Conservation (phyloP, 371 early-diverging fungal genomes). For the Lichtheimia ramosa region DNA sequence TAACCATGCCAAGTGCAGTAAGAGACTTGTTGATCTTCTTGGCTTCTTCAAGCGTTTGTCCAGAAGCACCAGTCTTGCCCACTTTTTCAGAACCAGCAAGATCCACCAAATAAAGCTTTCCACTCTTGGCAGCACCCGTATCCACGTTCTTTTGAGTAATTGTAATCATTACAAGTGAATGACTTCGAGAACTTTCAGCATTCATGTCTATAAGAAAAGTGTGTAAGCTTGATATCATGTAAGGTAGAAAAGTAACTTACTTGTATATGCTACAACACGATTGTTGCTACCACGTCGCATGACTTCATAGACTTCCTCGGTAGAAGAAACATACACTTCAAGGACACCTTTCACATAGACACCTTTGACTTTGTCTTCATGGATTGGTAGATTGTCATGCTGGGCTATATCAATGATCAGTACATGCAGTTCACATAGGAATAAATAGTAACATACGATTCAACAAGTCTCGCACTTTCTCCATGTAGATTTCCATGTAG, state of each 20-base stretch:
- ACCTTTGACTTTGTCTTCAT: slow-evolving; percentile 88
- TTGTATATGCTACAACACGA: slow-evolving; percentile 88
- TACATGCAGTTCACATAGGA: not conserved
- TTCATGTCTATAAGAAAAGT: slow-evolving; percentile 76
- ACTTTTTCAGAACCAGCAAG: slow-evolving; percentile 96
- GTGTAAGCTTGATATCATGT: not conserved
- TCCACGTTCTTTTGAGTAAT: slow-evolving; percentile 84
- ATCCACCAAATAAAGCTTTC: slow-evolving; percentile 77
- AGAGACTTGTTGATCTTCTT: slow-evolving; percentile 99
- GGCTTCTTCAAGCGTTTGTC: slow-evolving; percentile 98
- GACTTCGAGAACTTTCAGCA: slow-evolving; percentile 88
- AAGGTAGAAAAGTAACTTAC: slow-evolving; percentile 35
- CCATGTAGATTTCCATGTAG: slow-evolving; percentile 99
- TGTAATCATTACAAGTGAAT: slow-evolving; percentile 92
- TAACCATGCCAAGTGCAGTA: slow-evolving; percentile 97
- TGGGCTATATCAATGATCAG: slow-evolving; percentile 41
- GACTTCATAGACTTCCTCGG: slow-evolving; percentile 89
- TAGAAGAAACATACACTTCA: slow-evolving; percentile 84
- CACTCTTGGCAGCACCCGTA: slow-evolving; percentile 79
- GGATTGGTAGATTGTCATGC: slow-evolving; percentile 85
- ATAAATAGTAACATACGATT: slow-evolving; percentile 53
- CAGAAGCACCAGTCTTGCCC: slow-evolving; percentile 96
- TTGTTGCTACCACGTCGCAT: slow-evolving; percentile 83
- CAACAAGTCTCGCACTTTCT: slow-evolving; percentile 92
- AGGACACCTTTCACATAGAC: slow-evolving; percentile 91